A percentile compares a stretch with the other conserved stretches of the same genome.
Conservation (phyloP, 129 eudicot species). For the Chrysanthemum lavandulifolium region DNA sequence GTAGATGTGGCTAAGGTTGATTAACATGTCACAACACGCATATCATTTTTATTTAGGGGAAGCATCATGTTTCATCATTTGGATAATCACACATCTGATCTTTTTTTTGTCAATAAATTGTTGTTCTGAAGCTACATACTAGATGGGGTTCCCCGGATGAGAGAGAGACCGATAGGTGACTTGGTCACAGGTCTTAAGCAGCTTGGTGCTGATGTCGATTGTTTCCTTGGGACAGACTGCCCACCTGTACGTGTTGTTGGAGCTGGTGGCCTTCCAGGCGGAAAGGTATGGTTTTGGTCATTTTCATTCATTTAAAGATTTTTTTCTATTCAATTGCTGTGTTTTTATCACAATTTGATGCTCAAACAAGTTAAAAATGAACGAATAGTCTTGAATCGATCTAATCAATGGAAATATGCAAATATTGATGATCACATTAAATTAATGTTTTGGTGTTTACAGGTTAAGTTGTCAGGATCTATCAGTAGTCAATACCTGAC, state of each 20-base stretch:
- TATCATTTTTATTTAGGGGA: constrained; percentile 11
- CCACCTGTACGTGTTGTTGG: constrained; percentile 91
- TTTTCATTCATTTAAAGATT: background rate
- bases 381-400: background rate
- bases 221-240: constrained; percentile 90
- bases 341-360: background rate
- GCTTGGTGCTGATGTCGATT: constrained; percentile 95
- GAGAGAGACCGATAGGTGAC: constrained; percentile 98
- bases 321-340: background rate
- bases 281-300: constrained; percentile 56
- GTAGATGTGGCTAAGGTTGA: constrained; percentile 10
- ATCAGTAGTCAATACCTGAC: constrained; percentile 96
- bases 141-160: constrained; percentile 98
- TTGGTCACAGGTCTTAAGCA: constrained; percentile 91
- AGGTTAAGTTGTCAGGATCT: constrained; percentile 96
- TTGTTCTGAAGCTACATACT: constrained; percentile 64
- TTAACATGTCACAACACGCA: background rate
- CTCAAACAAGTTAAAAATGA: background rate
- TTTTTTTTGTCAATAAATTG: background rate
- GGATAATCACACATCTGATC: background rate
- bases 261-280: constrained; percentile 99
- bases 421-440: background rate
- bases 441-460: constrained; percentile 26
- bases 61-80: background rate
- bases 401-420: constrained; percentile 13